Conservation (phyloP, 257 asterid genomes). For the Gentiana dahurica region DNA sequence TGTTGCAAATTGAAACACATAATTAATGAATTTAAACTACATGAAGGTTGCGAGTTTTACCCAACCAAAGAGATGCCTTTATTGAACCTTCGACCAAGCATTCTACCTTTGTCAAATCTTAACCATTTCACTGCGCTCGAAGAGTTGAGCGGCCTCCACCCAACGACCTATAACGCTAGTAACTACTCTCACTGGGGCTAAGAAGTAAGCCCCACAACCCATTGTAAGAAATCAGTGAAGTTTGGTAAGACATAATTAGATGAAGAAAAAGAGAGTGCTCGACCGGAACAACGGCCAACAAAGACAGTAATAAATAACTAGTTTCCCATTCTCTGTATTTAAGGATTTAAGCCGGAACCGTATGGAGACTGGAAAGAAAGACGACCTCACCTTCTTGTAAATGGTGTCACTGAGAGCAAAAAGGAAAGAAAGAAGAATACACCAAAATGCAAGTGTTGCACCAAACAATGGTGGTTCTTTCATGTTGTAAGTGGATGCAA, state of each 20-base stretch:
- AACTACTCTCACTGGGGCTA: not conserved
- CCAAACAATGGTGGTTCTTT: no score
- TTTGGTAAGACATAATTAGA: not conserved
- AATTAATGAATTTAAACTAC: no score
- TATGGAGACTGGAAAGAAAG: constrained; percentile 4
- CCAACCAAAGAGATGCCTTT: no score
- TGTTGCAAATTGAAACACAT: no score
- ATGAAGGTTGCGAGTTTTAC: no score
- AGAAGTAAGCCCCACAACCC: constrained; percentile 1
- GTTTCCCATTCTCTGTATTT: no score
- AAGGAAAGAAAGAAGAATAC: no score
- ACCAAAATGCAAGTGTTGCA: no score
- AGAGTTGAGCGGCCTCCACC: constrained; percentile 1
- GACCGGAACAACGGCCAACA: not conserved
- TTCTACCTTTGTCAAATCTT: constrained; percentile 4
- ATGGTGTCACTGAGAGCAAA: no score
- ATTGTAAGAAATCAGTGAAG: not conserved
- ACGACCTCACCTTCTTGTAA: constrained; percentile 4
- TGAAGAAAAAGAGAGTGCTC: not conserved
- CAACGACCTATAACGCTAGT: not conserved
- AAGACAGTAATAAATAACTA: no score
- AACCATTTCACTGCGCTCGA: constrained; percentile 3
- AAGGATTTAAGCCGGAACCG: no score
- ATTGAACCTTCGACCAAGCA: constrained; percentile 3
- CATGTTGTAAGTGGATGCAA: no score